These are phyloP conservation scores for Diaporthe caulivora DNA, from an alignment of 2,329 filamentous ascomycete genomes.

Conservation along the genomic window DNA sequence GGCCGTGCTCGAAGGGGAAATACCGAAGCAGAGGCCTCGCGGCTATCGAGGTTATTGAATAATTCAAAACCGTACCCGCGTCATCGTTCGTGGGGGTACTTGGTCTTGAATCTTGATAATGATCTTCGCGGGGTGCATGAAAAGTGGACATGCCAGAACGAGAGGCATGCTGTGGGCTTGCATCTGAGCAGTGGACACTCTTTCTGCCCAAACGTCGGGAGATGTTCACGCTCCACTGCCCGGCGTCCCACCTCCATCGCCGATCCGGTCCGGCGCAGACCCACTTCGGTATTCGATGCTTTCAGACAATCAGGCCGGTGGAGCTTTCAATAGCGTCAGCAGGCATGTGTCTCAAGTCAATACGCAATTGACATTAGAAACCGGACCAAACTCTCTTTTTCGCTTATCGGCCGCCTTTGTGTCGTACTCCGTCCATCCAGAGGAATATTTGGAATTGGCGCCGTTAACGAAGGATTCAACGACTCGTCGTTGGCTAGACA, in stretches of 20 bases:
- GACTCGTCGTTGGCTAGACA: background rate
- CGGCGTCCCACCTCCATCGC: conserved; percentile 17
- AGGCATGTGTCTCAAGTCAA: background rate
- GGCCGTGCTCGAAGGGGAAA: conserved; percentile 1
- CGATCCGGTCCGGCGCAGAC: conserved; percentile 23
- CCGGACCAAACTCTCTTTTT: background rate
- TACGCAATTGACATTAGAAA: background rate
- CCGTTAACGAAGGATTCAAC: background rate
- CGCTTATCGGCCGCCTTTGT: background rate
- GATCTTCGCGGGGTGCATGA: conserved; percentile 32
- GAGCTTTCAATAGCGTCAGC: background rate
- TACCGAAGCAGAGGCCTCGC: background rate
- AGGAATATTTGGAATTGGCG: background rate
- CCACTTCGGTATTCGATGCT: conserved; percentile 16
- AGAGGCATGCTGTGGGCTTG: background rate
- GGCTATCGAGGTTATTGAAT: conserved; percentile 10
- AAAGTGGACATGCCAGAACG: conserved; percentile 11
- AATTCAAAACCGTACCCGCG: conserved; percentile 1
- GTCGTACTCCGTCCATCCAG: background rate
- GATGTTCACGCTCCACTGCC: conserved; percentile 13
- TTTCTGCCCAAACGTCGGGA: background rate
- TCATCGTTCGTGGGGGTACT: conserved; percentile 28
- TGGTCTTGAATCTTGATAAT: background rate
- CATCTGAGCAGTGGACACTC: background rate
- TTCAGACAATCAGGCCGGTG: background rate